phyloP scores from a whole-genome alignment of 805 yeast species.

The Cyberlindnera petersonii region DNA sequence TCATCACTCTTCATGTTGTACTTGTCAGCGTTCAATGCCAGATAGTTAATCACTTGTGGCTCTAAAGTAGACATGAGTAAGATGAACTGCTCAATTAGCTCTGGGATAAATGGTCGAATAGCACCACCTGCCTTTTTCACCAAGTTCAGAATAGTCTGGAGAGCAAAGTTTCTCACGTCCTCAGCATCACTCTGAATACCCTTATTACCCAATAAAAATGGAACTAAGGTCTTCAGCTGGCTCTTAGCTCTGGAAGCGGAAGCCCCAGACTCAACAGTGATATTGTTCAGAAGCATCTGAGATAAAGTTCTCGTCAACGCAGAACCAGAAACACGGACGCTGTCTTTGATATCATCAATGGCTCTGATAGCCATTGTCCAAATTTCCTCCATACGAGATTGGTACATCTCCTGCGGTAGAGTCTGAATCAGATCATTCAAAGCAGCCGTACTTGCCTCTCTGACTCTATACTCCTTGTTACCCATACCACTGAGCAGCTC shows the following conservation, averaged over 20 bases:
- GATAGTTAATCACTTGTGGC: constrained; percentile 84
- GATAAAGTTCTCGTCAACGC: constrained; percentile 66
- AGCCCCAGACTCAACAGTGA: constrained; percentile 43
- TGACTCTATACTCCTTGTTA: constrained; percentile 84
- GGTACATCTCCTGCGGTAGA: constrained; percentile 48
- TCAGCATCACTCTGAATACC: constrained; percentile 85
- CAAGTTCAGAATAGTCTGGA: constrained; percentile 68
- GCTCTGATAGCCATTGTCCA: constrained; percentile 88
- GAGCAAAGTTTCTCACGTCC: constrained; percentile 73
- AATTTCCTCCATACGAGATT: constrained; percentile 52
- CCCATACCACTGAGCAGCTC: constrained; percentile 71
- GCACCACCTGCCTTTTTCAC: constrained; percentile 60
- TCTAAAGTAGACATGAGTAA: constrained; percentile 80
- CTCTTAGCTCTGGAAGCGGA: constrained; percentile 39
- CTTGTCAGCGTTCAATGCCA: constrained; percentile 84
- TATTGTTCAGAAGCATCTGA: constrained; percentile 52
- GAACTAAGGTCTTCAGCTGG: constrained; percentile 58
- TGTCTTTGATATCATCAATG: constrained; percentile 92
- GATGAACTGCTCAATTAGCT: constrained; percentile 64
- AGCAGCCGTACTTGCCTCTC: constrained; percentile 82
- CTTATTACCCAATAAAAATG: constrained; percentile 71
- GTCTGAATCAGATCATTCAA: constrained; percentile 64
- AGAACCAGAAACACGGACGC: constrained; percentile 80
- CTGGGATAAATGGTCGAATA: constrained; percentile 63
- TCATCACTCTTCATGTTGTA: constrained; percentile 68